phyloP scores from a whole-genome alignment of 2,329 filamentous ascomycete species.

The Teratosphaeria nubilosa region DNA sequence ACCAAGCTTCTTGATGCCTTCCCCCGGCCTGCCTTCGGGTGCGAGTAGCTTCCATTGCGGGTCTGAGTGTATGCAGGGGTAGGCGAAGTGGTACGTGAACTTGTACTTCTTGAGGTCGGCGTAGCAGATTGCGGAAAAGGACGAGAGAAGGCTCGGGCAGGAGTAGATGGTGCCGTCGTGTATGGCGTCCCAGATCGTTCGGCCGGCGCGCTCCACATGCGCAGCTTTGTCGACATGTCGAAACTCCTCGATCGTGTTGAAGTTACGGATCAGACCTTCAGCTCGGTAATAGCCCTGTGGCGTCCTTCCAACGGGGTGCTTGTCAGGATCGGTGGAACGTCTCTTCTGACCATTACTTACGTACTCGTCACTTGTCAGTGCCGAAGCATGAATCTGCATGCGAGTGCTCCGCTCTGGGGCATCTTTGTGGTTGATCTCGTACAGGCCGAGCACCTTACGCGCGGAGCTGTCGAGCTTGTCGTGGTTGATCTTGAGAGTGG shows the following conservation, averaged over 20 bases:
- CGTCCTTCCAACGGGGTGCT: constrained; percentile 38
- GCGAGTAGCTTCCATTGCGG: constrained; percentile 62
- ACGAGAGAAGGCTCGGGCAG: constrained; percentile 79
- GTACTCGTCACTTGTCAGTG: constrained; percentile 73
- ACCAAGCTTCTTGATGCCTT: constrained; percentile 45
- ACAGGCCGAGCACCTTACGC: constrained; percentile 74
- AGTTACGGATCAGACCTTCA: constrained; percentile 89
- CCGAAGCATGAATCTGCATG: constrained; percentile 83
- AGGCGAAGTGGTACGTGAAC: constrained; percentile 97
- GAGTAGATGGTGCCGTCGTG: constrained; percentile 94
- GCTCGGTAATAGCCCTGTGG: constrained; percentile 66
- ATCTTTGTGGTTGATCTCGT: constrained; percentile 68
- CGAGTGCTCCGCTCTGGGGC: constrained; percentile 67
- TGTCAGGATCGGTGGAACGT: background rate
- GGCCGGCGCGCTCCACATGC: constrained; percentile 67
- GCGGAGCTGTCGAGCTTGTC: constrained; percentile 94
- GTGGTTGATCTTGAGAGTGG: constrained; percentile 87
- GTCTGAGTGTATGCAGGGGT: constrained; percentile 83
- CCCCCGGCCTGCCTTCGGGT: constrained; percentile 17
- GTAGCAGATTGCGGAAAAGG: constrained; percentile 81
- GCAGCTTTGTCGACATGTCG: constrained; percentile 69
- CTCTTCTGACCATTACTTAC: constrained; percentile 25
- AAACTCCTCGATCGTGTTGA: constrained; percentile 93
- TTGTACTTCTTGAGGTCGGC: constrained; percentile 96
- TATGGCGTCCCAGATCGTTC: constrained; percentile 95